phyloP scores from a whole-genome alignment of 2,329 filamentous ascomycete genomes.

The Madurella mycetomatis region DNA sequence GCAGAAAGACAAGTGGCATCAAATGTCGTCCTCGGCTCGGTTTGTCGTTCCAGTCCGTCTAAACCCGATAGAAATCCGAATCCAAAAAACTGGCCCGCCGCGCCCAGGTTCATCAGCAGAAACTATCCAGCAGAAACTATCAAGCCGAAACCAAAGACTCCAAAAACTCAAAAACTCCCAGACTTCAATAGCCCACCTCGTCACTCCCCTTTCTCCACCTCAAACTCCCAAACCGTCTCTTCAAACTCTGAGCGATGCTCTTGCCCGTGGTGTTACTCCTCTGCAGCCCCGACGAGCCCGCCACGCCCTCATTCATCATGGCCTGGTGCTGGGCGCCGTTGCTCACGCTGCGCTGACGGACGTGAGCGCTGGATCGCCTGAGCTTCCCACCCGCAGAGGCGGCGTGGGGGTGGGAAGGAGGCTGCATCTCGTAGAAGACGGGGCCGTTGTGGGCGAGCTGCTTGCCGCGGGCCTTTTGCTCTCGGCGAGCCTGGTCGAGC shows the following conservation, averaged over 20 bases:
- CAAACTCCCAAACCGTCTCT: conserved; percentile 50
- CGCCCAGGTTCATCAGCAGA: too few species aligned
- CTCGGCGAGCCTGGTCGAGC: conserved; percentile 63
- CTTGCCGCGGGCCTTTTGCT: conserved; percentile 41
- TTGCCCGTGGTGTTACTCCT: conserved; percentile 42
- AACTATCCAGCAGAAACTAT: too few species aligned
- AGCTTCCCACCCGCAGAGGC: not conserved
- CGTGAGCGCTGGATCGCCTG: conserved; percentile 26
- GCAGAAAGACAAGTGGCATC: too few species aligned
- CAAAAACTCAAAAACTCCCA: too few species aligned
- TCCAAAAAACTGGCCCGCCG: too few species aligned
- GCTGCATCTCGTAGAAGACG: conserved; percentile 50
- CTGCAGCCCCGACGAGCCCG: conserved; percentile 24
- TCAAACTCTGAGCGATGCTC: conserved; percentile 47
- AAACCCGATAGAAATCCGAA: too few species aligned
- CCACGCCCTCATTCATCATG: conserved; percentile 1
- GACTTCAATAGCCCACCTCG: not conserved
- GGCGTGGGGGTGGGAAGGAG: conserved; percentile 13
- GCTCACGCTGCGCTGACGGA: conserved; percentile 44
- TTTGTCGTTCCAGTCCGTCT: too few species aligned
- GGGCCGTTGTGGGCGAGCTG: conserved; percentile 27
- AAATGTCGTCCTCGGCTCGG: too few species aligned
- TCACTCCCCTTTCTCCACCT: conserved; percentile 37
- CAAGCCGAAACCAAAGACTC: not conserved
- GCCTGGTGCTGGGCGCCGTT: conserved; percentile 23